Evolutionary conservation across 2,329 filamentous ascomycete genomes (phyloP), one percentile per base, ranked within the genome.

Genomic region (Beauveria sp.): DNA sequence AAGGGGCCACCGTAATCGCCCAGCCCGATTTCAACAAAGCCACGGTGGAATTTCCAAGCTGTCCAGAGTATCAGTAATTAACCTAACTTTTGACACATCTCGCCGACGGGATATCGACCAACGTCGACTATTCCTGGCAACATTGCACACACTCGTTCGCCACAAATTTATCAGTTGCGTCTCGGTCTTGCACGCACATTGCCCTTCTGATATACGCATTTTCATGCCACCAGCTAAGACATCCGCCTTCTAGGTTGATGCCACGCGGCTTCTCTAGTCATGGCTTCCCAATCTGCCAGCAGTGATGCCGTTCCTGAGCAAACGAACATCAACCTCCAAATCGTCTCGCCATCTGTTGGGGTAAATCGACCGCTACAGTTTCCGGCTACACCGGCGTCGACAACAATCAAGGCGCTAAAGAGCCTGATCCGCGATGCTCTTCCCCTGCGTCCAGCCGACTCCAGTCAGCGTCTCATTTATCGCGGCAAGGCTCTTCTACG

Each of bases 401-500:
- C 80, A 2, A 85, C 82, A 0, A 74, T 87, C 53, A 78, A 77
- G 61, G 74, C 84, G 69, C 72, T 87, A 40, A 87, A 86, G 69
- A 78, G 79, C 48, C 81, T 75, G 68, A 84, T 87, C 62, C 80
- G 82, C 37, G 76, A 83, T 66, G 68, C 70, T 3, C 69, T 86
- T 47, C 72, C 76, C 26, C 70, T 79, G 50, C 79, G 77, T 56
- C 83, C 84, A 3, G 66, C 76, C 18, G 77, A 84, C 63, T 78
- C 83, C 40, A 76, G 80, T 40, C 83, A 87, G 69, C 77, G 84
- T 47, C 72, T 88, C 62, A 87, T 88, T 43, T 80, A 87, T 66
- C 77, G 81, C 47, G 85, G 85, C 1, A 80, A 83, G 41, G 76
- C 84, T 52, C 72, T 87, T 53, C 70, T 75, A 34, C 78, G 78